Base-by-base conservation (phyloP, 345 rosid genomes). In the Sisymbrium altissimum region DNA sequence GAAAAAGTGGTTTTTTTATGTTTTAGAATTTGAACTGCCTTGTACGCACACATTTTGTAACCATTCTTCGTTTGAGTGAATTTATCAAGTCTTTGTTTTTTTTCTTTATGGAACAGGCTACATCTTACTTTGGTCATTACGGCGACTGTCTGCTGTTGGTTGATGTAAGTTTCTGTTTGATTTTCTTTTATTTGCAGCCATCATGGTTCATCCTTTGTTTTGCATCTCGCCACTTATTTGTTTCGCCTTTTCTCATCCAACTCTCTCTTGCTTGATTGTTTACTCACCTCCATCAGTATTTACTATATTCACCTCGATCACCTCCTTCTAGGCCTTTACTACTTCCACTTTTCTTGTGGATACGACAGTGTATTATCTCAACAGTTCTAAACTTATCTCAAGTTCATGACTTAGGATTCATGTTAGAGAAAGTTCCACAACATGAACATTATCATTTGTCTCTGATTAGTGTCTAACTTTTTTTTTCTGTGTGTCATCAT, bases 101-200 rank as follows among this genome's bases (percentile, higher is more conserved):
- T 27, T 50, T 23, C 5, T 40, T 7, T 1, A 11, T 70, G 66
- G 39, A 81, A 86, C 90, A 94, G 97, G 85, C 64, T 94, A 32
- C 97, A 88, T 74, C 74, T 91, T 44, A 94, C 98, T 30, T 81
- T 94, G 95, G 90, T 94, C 70, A 78, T 89, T 39, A 91, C 98
- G 6, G 96, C 97, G 23, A 88, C 95, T 58, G 88, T 89, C 52
- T 89, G 96, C 78, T 94, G 98, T 67, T 88, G 97, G 98, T 81
- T 94, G 96, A 94, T 94, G 98, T 94, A 84, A 85, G 93, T 88
- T 76, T 30, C 54, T 75, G 18, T 60, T 25, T 40, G 11, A 18
- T 58, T 18, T 39, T 25, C 1, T 55, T 59, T 7, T 18, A n/a
- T 8, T 52, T 41, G 14, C 44, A n/a, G n/a, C n/a, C 21, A 1